Base-by-base conservation (phyloP, 768 basidiomycete genomes). In the Lactarius sanguifluus region DNA sequence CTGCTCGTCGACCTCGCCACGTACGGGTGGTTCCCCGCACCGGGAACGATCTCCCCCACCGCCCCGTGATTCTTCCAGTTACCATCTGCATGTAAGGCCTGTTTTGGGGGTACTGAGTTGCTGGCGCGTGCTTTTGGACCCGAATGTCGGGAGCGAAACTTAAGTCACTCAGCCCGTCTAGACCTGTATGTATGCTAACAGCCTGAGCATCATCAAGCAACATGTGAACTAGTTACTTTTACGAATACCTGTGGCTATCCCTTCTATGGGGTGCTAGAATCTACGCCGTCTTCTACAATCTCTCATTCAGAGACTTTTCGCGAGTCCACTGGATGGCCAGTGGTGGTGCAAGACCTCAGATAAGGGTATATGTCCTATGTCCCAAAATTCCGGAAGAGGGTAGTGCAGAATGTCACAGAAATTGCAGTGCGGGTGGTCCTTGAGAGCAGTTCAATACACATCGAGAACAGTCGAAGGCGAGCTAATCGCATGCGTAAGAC, bases 21-120 rank as follows among this genome's bases (percentile, higher is more conserved):
- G 13, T 90, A 78, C 75, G 90, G 89, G 9, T 91, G 90, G 90
- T 90, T 91, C 71, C 89, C 89, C 0, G 72, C 72, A 0, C 64
- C 65, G 5, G 64, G 45, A 9, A 47, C 50, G 23, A 30, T 56
- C 15, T 28, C 4, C n/a, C 30, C 40, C 20, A 47, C 34, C 34
- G 50, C 28, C 12, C 12, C 10, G 38, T 65, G 58, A 55, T 55
- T 9, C 15, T 5, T 23, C 32, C 23, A 6, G 34, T 30, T 9
- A 13, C 74, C 12, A 5, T 50, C 47, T 12, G 23, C 1, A 23
- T 13, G 45, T 12, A 18, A 47, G 3, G 45, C 45, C 12, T 0
- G 47, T 6, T 50, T 50, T 1, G 23, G 23, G 9, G 47, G 23
- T 5, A n/a, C n/a, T 9, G 45, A 47, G 23, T 50, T 12, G 23